Evolutionary conservation across 208 protist species (phyloP).

Genomic region (Crithidia expoeki): DNA sequence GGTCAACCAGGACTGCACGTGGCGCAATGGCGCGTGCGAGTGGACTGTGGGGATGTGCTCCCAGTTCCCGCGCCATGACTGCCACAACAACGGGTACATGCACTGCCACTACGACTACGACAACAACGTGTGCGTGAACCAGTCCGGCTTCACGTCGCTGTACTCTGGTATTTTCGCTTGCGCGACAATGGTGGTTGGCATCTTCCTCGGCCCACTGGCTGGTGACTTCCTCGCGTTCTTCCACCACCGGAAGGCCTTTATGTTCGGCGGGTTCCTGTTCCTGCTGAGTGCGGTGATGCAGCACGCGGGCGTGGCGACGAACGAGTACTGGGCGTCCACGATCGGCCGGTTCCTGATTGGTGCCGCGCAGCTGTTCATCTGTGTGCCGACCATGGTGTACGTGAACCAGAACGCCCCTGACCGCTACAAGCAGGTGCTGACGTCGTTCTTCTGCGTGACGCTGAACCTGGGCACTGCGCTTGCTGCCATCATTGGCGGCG

Average conservation of each 20-base stretch:
- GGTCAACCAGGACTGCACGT: conserved; percentile 19
- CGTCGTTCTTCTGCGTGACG: conserved; percentile 78
- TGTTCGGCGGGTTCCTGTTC: conserved; percentile 43
- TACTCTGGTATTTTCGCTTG: conserved; percentile 16
- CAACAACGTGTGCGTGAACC: conserved; percentile 10
- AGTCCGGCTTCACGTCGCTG: conserved; percentile 7
- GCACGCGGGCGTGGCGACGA: conserved; percentile 40
- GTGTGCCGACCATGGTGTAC: conserved; percentile 69
- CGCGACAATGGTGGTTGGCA: conserved; percentile 14
- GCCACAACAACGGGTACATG: conserved; percentile 16
- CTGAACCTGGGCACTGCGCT: conserved; percentile 77
- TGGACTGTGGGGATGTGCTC: conserved; percentile 18
- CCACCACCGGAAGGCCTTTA: conserved; percentile 18
- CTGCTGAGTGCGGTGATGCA: conserved; percentile 58
- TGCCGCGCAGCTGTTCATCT: conserved; percentile 50
- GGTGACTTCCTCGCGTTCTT: conserved; percentile 14
- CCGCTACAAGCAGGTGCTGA: conserved; percentile 54
- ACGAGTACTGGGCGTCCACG: conserved; percentile 67
- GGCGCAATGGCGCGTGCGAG: conserved; percentile 6
- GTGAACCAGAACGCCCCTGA: conserved; percentile 63
- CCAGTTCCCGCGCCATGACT: conserved; percentile 1
- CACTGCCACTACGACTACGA: conserved; percentile 21
- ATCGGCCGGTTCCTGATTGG: conserved; percentile 69
- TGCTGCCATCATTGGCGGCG: conserved; percentile 63
- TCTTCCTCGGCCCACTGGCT: conserved; percentile 14